phyloP scores from a whole-genome alignment of 192 early-diverging fungal genomes.

The Geranomyces variabilis region DNA sequence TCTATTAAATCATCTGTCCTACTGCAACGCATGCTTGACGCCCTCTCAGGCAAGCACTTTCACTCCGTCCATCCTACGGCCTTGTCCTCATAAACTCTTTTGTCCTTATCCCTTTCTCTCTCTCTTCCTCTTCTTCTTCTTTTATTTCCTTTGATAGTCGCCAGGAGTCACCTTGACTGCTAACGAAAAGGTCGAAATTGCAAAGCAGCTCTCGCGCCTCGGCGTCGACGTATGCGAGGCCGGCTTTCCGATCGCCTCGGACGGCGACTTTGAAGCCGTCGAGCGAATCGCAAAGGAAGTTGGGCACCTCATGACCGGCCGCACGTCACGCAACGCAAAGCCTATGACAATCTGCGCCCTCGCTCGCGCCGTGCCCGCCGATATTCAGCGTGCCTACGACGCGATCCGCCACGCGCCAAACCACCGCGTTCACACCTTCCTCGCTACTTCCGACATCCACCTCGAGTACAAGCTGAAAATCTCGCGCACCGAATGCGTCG shows the following conservation, averaged over 20 bases:
- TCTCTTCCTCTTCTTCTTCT: too few relatives aligned
- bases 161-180: conserved; percentile 93
- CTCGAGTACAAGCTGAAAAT: conserved; percentile 94
- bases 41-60: too few relatives aligned
- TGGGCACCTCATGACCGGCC: conserved; percentile 79
- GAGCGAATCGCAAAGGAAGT: conserved; percentile 91
- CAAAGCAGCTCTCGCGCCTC: conserved; percentile 86
- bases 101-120: too few relatives aligned
- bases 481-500: conserved; percentile 80
- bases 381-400: conserved; percentile 88
- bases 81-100: too few relatives aligned
- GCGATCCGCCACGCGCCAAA: conserved; percentile 84
- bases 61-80: too few relatives aligned
- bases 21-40: neutral
- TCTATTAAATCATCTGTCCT: neutral
- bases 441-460: conserved; percentile 97
- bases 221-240: conserved; percentile 97
- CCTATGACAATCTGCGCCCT: conserved; percentile 89
- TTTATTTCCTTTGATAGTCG: conserved; percentile 59
- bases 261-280: conserved; percentile 95
- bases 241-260: conserved; percentile 92
- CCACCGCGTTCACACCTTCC: conserved; percentile 91
- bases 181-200: conserved; percentile 94
- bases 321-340: conserved; percentile 63
- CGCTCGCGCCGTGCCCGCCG: conserved; percentile 79